phyloP scores from a whole-genome alignment of 345 rosid species.

The Populus davidiana region DNA sequence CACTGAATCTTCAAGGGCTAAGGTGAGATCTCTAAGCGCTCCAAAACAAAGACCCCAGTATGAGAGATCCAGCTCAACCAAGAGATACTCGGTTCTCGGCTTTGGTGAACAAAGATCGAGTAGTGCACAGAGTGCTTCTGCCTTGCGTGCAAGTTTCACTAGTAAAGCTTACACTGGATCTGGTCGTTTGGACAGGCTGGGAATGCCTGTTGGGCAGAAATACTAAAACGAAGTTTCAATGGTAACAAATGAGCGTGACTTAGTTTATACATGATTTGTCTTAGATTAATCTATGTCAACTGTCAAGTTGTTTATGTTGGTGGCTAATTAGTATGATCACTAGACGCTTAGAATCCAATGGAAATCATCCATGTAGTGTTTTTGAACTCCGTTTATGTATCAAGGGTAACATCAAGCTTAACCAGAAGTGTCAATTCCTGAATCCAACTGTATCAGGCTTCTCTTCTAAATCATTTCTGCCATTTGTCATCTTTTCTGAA shows the following conservation, averaged over 20 bases:
- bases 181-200: constrained; percentile 81
- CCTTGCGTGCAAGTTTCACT: constrained; percentile 51
- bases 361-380: not conserved
- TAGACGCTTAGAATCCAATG: not conserved
- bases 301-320: not conserved
- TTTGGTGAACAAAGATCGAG: constrained; percentile 45
- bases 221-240: not conserved
- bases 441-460: not conserved
- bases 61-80: constrained; percentile 64
- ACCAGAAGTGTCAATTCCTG: not conserved
- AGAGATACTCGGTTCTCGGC: constrained; percentile 50
- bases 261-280: not conserved
- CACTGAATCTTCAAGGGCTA: constrained; percentile 86
- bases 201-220: constrained; percentile 60
- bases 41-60: constrained; percentile 73
- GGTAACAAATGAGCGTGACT: not conserved
- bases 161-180: constrained; percentile 92
- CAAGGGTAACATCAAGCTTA: not conserved
- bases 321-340: not conserved
- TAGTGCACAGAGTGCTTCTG: constrained; percentile 43
- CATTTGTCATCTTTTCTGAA: not conserved
- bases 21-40: constrained; percentile 70
- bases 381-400: not conserved
- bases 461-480: not conserved
- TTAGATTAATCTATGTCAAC: not conserved